Base-by-base conservation (phyloP, 148 eudicot genomes). In the Rhododendron vialii region DNA sequence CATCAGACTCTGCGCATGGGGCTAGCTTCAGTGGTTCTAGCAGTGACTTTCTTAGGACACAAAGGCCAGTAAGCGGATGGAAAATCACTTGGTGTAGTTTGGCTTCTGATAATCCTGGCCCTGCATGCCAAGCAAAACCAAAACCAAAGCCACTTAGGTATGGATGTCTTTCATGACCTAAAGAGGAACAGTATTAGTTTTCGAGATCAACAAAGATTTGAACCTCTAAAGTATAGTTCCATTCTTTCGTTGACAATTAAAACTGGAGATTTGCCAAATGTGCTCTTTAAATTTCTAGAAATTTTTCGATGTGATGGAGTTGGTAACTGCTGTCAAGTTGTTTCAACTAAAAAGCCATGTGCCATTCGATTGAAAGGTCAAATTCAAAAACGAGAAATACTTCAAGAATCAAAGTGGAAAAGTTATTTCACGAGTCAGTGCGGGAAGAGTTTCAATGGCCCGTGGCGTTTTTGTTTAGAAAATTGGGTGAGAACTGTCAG, bases 11-110 rank as follows among this genome's bases (percentile, higher is more conserved):
- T 0, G 92, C 83, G 82, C 99, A 97, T 9, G 93, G 92, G 6
- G 95, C 98, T 15, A 95, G 85, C 83, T 84, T 86, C 65, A 90
- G 33, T 63, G 94, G 89, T 2, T 90, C 90, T 2, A 83, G 20
- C 3, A 83, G 51, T 73, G 93, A 89, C 45, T 82, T 85, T 47
- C 88, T 89, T 61, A 85, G 82, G 3, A 96, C 84, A 69, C 99
- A 96, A 1, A 90, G 93, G 59, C 99, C 99, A 22, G 98, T 91
- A 78, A 48, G 65, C 22, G 99, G 99, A 69, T 96, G 99, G 88
- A 90, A 96, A 41, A 95, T 88, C 22, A 92, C 83, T 87, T 94
- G 88, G 87, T 92, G 93, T 43, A 82, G 84, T 18, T 83, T 65
- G 50, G 71, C 18, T 24, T 76, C 85, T 77, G 89, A 51, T 65